Evolutionary conservation across 352 stramenopile genomes (phyloP).

Genomic region (Phytophthora litchii): DNA sequence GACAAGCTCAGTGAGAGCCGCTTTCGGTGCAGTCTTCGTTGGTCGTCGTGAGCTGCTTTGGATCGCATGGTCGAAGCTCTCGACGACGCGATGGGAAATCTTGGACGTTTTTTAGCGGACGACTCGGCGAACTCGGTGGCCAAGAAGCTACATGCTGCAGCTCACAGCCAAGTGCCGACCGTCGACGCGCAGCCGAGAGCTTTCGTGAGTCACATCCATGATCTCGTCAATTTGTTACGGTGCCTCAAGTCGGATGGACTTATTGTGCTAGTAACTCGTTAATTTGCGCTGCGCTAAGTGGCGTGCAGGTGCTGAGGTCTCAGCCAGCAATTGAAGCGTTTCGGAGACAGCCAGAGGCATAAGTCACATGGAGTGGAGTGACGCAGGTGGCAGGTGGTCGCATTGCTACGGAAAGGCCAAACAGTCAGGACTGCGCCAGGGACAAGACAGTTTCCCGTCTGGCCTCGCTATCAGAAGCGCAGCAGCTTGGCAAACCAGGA

Average conservation of each 20-base stretch:
- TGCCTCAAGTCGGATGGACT: slow-evolving; percentile 2
- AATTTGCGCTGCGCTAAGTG: neutral
- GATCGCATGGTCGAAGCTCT: slow-evolving; percentile 21
- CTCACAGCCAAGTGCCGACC: slow-evolving; percentile 12
- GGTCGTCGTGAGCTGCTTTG: slow-evolving; percentile 11
- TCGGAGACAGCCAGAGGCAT: no score
- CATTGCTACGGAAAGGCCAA: slow-evolving; percentile 25
- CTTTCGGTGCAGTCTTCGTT: slow-evolving; percentile 22
- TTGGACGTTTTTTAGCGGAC: slow-evolving; percentile 19
- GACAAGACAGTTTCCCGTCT: slow-evolving; percentile 28
- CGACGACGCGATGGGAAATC: slow-evolving; percentile 28
- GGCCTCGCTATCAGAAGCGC: slow-evolving; percentile 10
- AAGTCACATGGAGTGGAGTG: slow-evolving; percentile 5
- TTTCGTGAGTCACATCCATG: neutral
- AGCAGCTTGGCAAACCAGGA: slow-evolving; percentile 9
- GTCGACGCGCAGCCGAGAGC: neutral
- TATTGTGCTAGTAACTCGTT: slow-evolving; percentile 1
- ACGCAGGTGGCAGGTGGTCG: slow-evolving; percentile 6
- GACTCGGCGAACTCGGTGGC: slow-evolving; percentile 1
- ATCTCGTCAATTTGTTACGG: slow-evolving; percentile 10
- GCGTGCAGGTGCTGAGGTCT: slow-evolving; percentile 8
- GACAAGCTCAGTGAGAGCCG: slow-evolving; percentile 3
- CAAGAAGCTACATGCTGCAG: slow-evolving; percentile 10
- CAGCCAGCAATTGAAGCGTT: no score
- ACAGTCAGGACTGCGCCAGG: slow-evolving; percentile 24